Conservation (phyloP, 768 basidiomycete genomes). For the Boletus bicolor region DNA sequence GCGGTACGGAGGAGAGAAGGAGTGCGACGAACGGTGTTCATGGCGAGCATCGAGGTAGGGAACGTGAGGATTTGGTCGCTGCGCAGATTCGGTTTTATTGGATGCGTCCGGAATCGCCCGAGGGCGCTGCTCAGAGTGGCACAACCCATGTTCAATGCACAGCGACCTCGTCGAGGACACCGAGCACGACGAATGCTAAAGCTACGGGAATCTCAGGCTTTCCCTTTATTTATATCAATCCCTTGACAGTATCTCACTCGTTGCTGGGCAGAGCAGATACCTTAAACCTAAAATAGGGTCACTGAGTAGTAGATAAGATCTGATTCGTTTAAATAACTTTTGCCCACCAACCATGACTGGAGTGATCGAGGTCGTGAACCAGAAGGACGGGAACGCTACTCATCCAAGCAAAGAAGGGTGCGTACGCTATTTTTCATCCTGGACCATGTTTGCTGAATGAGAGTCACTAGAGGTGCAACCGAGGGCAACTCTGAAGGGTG, state of each 20-base stretch:
- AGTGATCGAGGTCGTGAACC: background rate
- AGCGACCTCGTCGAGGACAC: background rate
- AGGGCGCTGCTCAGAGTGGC: background rate
- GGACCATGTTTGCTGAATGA: background rate
- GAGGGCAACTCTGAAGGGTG: conserved; percentile 13
- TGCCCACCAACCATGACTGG: conserved; percentile 17
- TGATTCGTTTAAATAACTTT: background rate
- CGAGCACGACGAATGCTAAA: background rate
- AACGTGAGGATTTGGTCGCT: background rate
- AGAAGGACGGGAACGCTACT: background rate
- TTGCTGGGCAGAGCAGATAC: background rate
- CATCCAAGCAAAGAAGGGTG: conserved; percentile 8
- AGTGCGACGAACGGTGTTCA: conserved; percentile 48
- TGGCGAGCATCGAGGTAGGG: conserved; percentile 37
- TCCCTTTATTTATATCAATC: background rate
- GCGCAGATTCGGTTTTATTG: background rate
- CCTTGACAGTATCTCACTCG: background rate
- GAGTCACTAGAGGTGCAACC: conserved; percentile 1
- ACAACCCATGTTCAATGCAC: background rate
- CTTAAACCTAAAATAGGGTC: conserved; percentile 23
- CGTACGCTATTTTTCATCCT: background rate
- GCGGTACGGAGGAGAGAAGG: conserved; percentile 36
- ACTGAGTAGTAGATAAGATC: conserved; percentile 22
- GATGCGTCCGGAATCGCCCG: conserved; percentile 18
- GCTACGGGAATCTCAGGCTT: background rate